Percentiles rank a stretch among this genome's conserved stretches.
These are phyloP conservation scores for Blepharisma undulans DNA, from an alignment of 169 alveolate genomes.

Conservation along the genomic window DNA sequence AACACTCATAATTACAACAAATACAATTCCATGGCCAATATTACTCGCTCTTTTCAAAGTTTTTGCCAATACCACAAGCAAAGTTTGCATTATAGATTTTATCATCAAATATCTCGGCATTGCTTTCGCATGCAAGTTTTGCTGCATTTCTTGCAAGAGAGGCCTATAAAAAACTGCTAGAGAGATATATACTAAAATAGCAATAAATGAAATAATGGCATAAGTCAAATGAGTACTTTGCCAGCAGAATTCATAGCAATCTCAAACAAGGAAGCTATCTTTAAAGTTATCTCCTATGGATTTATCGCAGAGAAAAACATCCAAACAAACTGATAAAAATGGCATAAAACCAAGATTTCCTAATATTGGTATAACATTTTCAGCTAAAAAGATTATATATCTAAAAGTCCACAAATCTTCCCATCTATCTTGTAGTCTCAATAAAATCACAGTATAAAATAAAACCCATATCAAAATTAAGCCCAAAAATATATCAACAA, in stretches of 20 bases:
- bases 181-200: not conserved
- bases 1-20: not conserved
- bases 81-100: not conserved
- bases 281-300: not conserved
- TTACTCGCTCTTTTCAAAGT: constrained; percentile 7
- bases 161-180: not conserved
- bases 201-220: not conserved
- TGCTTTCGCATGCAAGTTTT: not conserved
- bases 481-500: not conserved
- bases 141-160: constrained; percentile 2
- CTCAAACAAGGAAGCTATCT: not conserved
- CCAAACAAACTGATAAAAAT: not conserved
- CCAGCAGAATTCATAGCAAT: constrained; percentile 38
- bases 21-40: not conserved
- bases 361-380: not conserved
- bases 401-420: not conserved
- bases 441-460: not conserved
- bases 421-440: not conserved
- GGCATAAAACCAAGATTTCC: constrained; percentile 6
- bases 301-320: not conserved
- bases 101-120: not conserved
- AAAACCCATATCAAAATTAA: not conserved
- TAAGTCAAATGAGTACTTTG: constrained; percentile 9
- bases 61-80: not conserved
- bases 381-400: not conserved